These are phyloP conservation scores for Aureobasidium sp. DNA, from an alignment of 2,329 filamentous ascomycete genomes.

Conservation along the genomic window DNA sequence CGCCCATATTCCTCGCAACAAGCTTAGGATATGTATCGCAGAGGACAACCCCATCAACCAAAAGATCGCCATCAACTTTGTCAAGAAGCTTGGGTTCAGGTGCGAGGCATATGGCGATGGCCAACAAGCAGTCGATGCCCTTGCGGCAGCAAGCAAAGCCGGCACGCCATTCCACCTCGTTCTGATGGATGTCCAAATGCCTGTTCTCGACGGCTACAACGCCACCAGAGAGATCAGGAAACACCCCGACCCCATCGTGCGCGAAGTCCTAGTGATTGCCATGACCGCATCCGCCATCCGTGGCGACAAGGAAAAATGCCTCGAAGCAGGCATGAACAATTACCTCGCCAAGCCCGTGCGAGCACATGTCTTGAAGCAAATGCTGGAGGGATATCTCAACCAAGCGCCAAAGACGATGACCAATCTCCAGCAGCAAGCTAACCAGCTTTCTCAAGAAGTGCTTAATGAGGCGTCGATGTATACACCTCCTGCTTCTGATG, in stretches of 20 bases:
- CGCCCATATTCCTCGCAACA: slow-evolving; percentile 62
- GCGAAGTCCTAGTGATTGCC: slow-evolving; percentile 83
- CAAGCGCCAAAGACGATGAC: slow-evolving; percentile 38
- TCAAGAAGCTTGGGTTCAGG: slow-evolving; percentile 74
- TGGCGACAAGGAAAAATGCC: slow-evolving; percentile 86
- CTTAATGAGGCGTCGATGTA: slow-evolving; percentile 14
- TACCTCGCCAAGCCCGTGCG: slow-evolving; percentile 95
- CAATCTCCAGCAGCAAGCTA: slow-evolving; percentile 38
- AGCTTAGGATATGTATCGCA: slow-evolving; percentile 83
- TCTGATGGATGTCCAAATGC: slow-evolving; percentile 97
- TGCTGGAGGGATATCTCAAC: slow-evolving; percentile 60
- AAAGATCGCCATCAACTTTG: slow-evolving; percentile 86
- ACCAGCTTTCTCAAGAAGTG: slow-evolving; percentile 32
- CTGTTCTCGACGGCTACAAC: slow-evolving; percentile 84
- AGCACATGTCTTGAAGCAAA: slow-evolving; percentile 74
- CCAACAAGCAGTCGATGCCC: slow-evolving; percentile 74
- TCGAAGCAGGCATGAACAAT: slow-evolving; percentile 97
- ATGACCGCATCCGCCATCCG: slow-evolving; percentile 96
- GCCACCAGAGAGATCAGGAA: slow-evolving; percentile 75
- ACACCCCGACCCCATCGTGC: slow-evolving; percentile 66
- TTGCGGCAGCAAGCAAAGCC: slow-evolving; percentile 63
- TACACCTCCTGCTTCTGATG: neutral
- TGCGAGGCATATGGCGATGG: slow-evolving; percentile 90
- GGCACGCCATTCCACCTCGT: slow-evolving; percentile 79
- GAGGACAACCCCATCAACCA: slow-evolving; percentile 95